A percentile compares a stretch with the other conserved stretches of the same genome.
Conservation (phyloP, 371 early-diverging fungal species). For the Saksenaea oblongispora region DNA sequence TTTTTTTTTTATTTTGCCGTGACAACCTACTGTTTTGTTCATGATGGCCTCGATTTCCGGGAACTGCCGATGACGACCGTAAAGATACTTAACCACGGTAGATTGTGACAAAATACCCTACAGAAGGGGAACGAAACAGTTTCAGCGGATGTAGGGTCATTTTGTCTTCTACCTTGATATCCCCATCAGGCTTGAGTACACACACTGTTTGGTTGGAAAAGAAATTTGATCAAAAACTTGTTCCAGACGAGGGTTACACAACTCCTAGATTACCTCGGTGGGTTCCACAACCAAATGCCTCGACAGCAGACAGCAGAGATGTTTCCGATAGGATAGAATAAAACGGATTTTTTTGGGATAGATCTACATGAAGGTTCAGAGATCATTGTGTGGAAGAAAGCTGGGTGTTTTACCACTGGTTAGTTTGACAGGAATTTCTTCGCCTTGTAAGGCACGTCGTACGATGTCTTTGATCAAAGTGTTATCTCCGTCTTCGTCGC, state of each 20-base stretch:
- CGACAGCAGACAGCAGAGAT: constrained; percentile 69
- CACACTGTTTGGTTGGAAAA: constrained; percentile 39
- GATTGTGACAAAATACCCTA: constrained; percentile 84
- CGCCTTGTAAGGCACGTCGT: constrained; percentile 52
- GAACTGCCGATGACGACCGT: constrained; percentile 40
- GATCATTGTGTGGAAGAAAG: neutral
- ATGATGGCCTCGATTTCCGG: constrained; percentile 34
- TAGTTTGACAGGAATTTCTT: constrained; percentile 64
- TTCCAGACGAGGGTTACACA: neutral
- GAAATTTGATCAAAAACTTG: no score
- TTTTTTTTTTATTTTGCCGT: constrained; percentile 3
- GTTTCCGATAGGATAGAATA: constrained; percentile 79
- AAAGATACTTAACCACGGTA: constrained; percentile 65
- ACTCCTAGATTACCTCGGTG: constrained; percentile 59
- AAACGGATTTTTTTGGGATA: constrained; percentile 83
- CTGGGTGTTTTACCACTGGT: constrained; percentile 48
- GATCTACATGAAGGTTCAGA: constrained; percentile 41
- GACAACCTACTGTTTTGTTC: constrained; percentile 42
- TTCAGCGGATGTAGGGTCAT: no score
- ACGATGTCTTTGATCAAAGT: constrained; percentile 58
- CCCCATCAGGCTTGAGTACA: constrained; percentile 55
- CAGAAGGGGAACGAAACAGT: neutral
- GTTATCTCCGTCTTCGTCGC: constrained; percentile 19
- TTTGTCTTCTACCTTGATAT: constrained; percentile 32
- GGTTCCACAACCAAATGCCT: constrained; percentile 74